A percentile compares a stretch with the other conserved stretches of the same genome.
These are phyloP conservation scores for Botryosphaeria agaves DNA, from an alignment of 2,329 filamentous ascomycete genomes.

Conservation along the genomic window DNA sequence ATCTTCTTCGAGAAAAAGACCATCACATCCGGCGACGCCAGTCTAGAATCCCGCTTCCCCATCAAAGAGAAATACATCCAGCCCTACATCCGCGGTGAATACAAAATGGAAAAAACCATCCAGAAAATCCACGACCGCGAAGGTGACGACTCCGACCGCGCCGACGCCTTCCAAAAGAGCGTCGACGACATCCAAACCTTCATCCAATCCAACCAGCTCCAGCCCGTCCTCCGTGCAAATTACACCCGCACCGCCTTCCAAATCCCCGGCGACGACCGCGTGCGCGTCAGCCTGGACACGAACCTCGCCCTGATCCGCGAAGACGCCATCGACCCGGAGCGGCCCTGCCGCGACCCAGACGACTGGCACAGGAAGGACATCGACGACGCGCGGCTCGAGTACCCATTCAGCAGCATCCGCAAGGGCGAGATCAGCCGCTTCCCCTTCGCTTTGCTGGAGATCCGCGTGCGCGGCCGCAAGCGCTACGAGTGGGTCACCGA, in stretches of 20 bases:
- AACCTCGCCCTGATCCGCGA: conserved; percentile 73
- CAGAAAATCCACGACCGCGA: conserved; percentile 68
- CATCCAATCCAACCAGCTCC: conserved; percentile 57
- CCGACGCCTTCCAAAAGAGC: conserved; percentile 51
- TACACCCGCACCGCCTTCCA: conserved; percentile 93
- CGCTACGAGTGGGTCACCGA: conserved; percentile 78
- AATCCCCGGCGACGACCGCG: conserved; percentile 77
- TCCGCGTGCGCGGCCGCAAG: conserved; percentile 61
- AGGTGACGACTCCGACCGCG: conserved; percentile 46
- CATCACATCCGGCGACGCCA: conserved; percentile 56
- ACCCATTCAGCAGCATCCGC: conserved; percentile 73
- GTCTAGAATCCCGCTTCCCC: conserved; percentile 60
- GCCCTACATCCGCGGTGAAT: conserved; percentile 69
- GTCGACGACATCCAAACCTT: conserved; percentile 66
- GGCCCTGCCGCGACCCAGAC: conserved; percentile 76
- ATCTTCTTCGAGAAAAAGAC: conserved; percentile 83
- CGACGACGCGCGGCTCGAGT: conserved; percentile 65
- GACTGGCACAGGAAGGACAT: conserved; percentile 90
- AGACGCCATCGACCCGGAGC: conserved; percentile 55
- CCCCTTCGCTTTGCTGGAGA: conserved; percentile 78
- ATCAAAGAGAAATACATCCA: conserved; percentile 94
- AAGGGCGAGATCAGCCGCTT: conserved; percentile 86
- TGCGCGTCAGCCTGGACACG: conserved; percentile 86
- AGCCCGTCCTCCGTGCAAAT: conserved; percentile 78
- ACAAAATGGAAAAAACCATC: conserved; percentile 81